Percentiles rank a stretch among this genome's conserved stretches.
phyloP scores from a whole-genome alignment of 805 yeast genomes.

The Suhomyces sp. region DNA sequence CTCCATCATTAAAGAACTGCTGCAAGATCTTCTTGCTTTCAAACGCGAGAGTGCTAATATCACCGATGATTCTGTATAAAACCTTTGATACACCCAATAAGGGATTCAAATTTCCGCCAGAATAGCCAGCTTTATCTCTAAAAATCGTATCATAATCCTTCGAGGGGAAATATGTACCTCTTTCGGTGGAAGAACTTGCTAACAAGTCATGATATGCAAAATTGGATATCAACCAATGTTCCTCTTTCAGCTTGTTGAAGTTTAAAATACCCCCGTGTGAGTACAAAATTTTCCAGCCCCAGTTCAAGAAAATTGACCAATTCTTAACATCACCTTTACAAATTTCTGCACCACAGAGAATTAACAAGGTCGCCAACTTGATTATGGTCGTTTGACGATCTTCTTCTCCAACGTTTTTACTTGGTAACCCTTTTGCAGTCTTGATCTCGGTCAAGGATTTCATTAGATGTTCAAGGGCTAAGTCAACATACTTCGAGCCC shows the following conservation, averaged over 20 bases:
- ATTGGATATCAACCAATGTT: conserved; percentile 72
- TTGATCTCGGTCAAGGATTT: conserved; percentile 25
- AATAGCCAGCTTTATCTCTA: conserved; percentile 29
- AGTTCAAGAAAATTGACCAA: conserved; percentile 66
- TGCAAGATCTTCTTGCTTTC: conserved; percentile 41
- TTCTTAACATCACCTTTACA: conserved; percentile 78
- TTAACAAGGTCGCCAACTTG: conserved; percentile 63
- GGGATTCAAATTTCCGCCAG: conserved; percentile 57
- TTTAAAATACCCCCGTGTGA: conserved; percentile 62
- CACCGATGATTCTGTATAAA: conserved; percentile 65
- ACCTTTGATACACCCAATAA: conserved; percentile 72
- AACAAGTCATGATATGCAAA: conserved; percentile 80
- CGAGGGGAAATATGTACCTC: conserved; percentile 65
- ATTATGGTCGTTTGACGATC: conserved; percentile 37
- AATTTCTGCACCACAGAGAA: conserved; percentile 77
- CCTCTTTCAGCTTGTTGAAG: conserved; percentile 52
- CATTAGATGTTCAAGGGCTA: conserved; percentile 46
- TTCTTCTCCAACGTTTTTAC: conserved; percentile 8
- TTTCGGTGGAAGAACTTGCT: conserved; percentile 56
- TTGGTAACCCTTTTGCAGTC: conserved; percentile 5
- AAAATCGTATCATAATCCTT: conserved; percentile 59
- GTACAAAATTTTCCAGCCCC: conserved; percentile 64
- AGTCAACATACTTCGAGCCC: conserved; percentile 48
- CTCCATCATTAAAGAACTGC: conserved; percentile 6
- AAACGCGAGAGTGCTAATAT: conserved; percentile 60